Percentiles rank a stretch among this genome's conserved stretches.
These are phyloP conservation scores for Alternaria postmessia DNA, from an alignment of 2,329 filamentous ascomycete species.

Conservation along the genomic window DNA sequence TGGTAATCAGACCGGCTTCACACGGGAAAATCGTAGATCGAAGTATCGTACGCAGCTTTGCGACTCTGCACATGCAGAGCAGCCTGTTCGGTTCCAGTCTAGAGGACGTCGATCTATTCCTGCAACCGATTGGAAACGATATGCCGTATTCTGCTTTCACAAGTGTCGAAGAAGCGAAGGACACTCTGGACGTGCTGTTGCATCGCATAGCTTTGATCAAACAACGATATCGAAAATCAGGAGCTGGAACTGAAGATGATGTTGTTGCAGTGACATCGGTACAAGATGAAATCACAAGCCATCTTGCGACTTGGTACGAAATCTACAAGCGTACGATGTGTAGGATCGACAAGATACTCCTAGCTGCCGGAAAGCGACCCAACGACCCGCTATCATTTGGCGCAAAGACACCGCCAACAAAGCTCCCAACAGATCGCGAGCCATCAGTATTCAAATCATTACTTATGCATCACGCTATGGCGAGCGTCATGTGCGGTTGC, in stretches of 20 bases:
- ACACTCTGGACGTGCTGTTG: constrained; percentile 17
- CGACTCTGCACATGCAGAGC: constrained; percentile 30
- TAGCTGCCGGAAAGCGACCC: background rate
- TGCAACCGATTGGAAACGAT: background rate
- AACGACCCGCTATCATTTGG: constrained; percentile 2
- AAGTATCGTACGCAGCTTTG: constrained; percentile 56
- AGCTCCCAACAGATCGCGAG: background rate
- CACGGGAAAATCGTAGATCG: constrained; percentile 49
- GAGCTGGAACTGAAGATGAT: background rate
- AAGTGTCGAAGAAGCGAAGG: constrained; percentile 14
- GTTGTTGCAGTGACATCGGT: background rate
- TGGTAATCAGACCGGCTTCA: constrained; percentile 1
- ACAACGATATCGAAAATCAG: background rate
- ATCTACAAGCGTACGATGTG: constrained; percentile 2
- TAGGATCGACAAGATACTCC: background rate
- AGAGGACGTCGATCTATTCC: background rate
- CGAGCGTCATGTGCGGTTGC: constrained; percentile 24
- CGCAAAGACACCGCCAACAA: background rate
- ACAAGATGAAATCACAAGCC: background rate
- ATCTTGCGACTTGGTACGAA: constrained; percentile 3
- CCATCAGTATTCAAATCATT: constrained; percentile 17
- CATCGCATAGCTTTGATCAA: constrained; percentile 1
- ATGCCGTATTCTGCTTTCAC: constrained; percentile 1
- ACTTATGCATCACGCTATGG: constrained; percentile 29
- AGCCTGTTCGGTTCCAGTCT: constrained; percentile 23